Percentiles rank a stretch among this genome's conserved stretches.
Evolutionary conservation across 352 stramenopile genomes (phyloP).

Genomic region (Pythium periplocum): DNA sequence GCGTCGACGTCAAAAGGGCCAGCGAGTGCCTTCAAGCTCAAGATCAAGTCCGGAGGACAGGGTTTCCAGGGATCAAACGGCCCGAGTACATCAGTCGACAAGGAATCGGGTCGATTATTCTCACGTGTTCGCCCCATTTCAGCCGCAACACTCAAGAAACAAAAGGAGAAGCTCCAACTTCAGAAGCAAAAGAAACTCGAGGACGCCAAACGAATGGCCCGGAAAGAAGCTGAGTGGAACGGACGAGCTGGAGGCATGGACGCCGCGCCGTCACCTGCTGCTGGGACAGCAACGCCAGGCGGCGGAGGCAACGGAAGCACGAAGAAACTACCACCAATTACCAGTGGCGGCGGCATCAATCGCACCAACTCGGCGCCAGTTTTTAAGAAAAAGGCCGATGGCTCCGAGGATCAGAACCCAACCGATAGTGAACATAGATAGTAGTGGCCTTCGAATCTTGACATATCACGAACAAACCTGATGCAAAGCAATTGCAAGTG

Average conservation of each 20-base stretch:
- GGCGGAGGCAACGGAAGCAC: constrained; percentile 4
- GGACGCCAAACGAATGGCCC: constrained; percentile 40
- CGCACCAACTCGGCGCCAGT: constrained; percentile 61
- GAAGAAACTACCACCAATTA: constrained; percentile 72
- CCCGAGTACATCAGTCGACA: constrained; percentile 21
- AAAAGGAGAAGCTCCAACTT: constrained; percentile 56
- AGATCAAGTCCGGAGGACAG: constrained; percentile 32
- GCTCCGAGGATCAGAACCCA: constrained; percentile 3
- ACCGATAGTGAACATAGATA: not conserved
- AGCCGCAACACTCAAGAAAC: constrained; percentile 60
- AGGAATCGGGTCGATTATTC: constrained; percentile 61
- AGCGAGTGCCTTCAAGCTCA: constrained; percentile 50
- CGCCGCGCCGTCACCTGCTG: constrained; percentile 15
- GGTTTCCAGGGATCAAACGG: constrained; percentile 2
- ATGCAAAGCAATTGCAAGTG: too few relatives aligned
- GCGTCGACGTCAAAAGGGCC: constrained; percentile 16
- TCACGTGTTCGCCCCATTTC: constrained; percentile 48
- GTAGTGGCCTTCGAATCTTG: not conserved
- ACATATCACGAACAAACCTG: too few relatives aligned
- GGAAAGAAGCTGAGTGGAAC: constrained; percentile 77
- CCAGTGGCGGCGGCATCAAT: constrained; percentile 19
- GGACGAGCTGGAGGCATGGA: constrained; percentile 71
- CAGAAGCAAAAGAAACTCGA: constrained; percentile 66
- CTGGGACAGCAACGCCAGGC: not conserved
- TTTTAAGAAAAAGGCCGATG: constrained; percentile 48